Conservation (phyloP, 2,329 filamentous ascomycete genomes). For the Calycina herbarum region DNA sequence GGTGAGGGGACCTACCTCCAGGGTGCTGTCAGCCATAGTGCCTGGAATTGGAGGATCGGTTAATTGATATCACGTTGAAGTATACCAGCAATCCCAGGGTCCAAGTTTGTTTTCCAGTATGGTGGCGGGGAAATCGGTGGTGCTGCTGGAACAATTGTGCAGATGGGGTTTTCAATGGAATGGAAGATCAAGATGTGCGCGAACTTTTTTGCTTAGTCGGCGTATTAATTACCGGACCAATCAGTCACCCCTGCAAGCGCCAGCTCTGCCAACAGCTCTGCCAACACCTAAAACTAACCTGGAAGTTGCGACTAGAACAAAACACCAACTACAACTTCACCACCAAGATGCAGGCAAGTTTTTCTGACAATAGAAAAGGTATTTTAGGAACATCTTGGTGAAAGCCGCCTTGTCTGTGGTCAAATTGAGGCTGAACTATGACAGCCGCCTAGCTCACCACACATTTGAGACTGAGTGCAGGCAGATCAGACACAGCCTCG, state of each 20-base stretch:
- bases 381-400: too few species aligned
- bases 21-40: slow-evolving; percentile 37
- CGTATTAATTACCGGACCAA: background rate
- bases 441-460: too few species aligned
- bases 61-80: background rate
- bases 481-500: slow-evolving; percentile 3
- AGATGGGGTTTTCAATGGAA: background rate
- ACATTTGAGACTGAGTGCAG: background rate
- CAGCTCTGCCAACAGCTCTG: too few species aligned
- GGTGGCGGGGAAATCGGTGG: background rate
- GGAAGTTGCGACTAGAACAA: too few species aligned
- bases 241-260: background rate
- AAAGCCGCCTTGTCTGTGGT: too few species aligned
- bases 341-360: too few species aligned
- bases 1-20: slow-evolving; percentile 31
- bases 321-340: too few species aligned
- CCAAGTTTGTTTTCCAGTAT: slow-evolving; percentile 2
- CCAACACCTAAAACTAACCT: too few species aligned
- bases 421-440: background rate
- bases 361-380: too few species aligned
- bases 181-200: background rate
- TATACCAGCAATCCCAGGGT: background rate
- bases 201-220: slow-evolving; percentile 7
- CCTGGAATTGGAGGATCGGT: background rate
- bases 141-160: background rate